These are phyloP conservation scores for Boletus bicolor DNA, from an alignment of 768 basidiomycete genomes.

Conservation along the genomic window DNA sequence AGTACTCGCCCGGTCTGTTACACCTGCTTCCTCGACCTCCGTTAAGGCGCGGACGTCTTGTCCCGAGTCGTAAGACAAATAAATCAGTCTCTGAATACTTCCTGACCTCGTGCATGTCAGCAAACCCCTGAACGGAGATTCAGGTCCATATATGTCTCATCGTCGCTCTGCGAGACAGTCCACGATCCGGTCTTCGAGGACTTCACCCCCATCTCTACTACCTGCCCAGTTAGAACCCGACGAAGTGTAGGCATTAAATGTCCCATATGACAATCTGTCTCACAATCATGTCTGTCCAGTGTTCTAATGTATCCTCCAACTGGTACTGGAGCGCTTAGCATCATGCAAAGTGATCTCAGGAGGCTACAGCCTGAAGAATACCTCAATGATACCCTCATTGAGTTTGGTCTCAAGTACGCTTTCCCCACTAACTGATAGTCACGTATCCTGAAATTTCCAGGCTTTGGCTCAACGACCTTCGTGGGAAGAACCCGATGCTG, in stretches of 20 bases:
- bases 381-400: conserved; percentile 94
- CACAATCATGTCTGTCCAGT: conserved; percentile 36
- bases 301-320: conserved; percentile 72
- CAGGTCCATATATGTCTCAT: conserved; percentile 1
- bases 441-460: conserved; percentile 37
- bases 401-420: conserved; percentile 89
- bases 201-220: conserved; percentile 30
- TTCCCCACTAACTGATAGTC: neutral
- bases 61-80: conserved; percentile 17
- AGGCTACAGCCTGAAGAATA: conserved; percentile 80
- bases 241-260: conserved; percentile 51
- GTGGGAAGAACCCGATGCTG: conserved; percentile 51
- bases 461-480: conserved; percentile 63
- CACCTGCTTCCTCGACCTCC: conserved; percentile 20
- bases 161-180: conserved; percentile 39
- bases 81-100: neutral
- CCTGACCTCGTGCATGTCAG: conserved; percentile 8
- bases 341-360: conserved; percentile 74
- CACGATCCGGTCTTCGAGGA: conserved; percentile 17
- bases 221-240: conserved; percentile 45
- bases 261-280: neutral
- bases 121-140: conserved; percentile 8
- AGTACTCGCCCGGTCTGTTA: conserved; percentile 10
- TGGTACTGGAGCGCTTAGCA: conserved; percentile 70
- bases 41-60: conserved; percentile 5